phyloP scores from a whole-genome alignment of 768 basidiomycete genomes.

The Omphalotus guepiniiformis region DNA sequence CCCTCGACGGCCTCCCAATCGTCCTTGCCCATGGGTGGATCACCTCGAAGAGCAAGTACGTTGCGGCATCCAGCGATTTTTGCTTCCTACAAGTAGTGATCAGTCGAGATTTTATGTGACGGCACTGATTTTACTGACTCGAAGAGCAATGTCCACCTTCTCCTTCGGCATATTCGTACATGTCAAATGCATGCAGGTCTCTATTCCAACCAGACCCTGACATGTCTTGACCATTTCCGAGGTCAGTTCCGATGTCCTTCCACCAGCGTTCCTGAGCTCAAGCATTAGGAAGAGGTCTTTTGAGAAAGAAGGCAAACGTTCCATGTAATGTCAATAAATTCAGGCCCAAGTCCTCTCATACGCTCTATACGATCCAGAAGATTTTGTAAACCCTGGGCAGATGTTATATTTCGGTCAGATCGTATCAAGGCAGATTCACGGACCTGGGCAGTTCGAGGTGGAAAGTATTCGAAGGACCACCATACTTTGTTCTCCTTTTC shows the following conservation, averaged over 20 bases:
- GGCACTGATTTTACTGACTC: slow-evolving; percentile 44
- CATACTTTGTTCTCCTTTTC: slow-evolving; percentile 82
- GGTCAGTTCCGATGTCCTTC: slow-evolving; percentile 91
- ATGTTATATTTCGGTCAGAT: slow-evolving; percentile 5
- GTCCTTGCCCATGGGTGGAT: slow-evolving; percentile 84
- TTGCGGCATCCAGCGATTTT: slow-evolving; percentile 88
- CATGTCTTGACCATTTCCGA: slow-evolving; percentile 93
- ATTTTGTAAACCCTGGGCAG: slow-evolving; percentile 81
- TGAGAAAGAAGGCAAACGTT: slow-evolving; percentile 22
- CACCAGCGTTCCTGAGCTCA: slow-evolving; percentile 84
- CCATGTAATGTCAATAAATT: slow-evolving; percentile 99
- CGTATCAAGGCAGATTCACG: slow-evolving; percentile 11
- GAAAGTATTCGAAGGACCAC: slow-evolving; percentile 99
- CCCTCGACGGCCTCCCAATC: slow-evolving; percentile 92
- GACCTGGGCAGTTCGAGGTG: slow-evolving; percentile 92
- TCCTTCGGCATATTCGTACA: slow-evolving; percentile 98
- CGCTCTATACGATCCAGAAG: slow-evolving; percentile 97
- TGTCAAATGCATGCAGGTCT: slow-evolving; percentile 98
- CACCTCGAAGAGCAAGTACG: slow-evolving; percentile 89
- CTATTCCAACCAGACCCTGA: slow-evolving; percentile 87
- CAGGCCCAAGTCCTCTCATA: slow-evolving; percentile 92
- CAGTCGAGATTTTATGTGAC: slow-evolving; percentile 3
- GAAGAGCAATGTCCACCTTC: slow-evolving; percentile 88
- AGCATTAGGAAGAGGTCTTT: slow-evolving; percentile 3
- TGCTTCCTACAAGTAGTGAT: slow-evolving; percentile 59